Base-by-base conservation (phyloP, 1,139 yeast genomes). In the Suhomyces wounanorum region DNA sequence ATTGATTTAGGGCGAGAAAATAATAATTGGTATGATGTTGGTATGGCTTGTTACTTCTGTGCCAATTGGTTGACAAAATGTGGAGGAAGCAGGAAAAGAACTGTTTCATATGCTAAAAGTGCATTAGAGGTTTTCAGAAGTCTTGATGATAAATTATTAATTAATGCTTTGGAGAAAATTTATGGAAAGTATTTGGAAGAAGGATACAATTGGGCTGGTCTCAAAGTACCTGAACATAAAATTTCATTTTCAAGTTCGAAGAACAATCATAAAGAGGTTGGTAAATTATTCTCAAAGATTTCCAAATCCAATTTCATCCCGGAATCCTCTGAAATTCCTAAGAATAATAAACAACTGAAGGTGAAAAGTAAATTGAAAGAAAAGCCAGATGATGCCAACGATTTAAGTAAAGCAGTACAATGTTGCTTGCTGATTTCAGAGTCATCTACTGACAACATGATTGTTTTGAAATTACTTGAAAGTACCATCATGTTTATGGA, bases 371-470 rank as follows among this genome's bases (percentile, higher is more conserved):
- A 41, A 3, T 33, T 35, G 3, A 33, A 33, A 26, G 48, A 40
- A 16, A 23, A 42, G 14, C 31, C 44, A 3, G 51, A 48, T 25
- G 52, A 47, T 10, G 14, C 40, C 10, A 44, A 49, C 10, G 52
- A 50, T 17, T 44, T 50, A 25, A 50, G 44, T 23, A 61, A 59
- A 14, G 76, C 77, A 0, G 68, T 76, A 47, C 72, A 72, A 52
- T 75, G 82, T 2, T 79, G 84, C 57, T 65, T 80, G 30, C 74
- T 75, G 31, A 79, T 81, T 31, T 75, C 83, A 0, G 83, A 79
- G 56, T 73, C 81, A 2, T 68, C 74, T 13, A 73, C 73, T 49
- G 66, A 69, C 47, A 70, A 68, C 8, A 60, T 73, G 3, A 78
- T 80, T 49, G 64, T 75, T 3, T 61, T 66, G 44, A 76, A 70